Base-by-base conservation (phyloP, 1,284 basidiomycete species). In the Ceratobasidium sp. region DNA sequence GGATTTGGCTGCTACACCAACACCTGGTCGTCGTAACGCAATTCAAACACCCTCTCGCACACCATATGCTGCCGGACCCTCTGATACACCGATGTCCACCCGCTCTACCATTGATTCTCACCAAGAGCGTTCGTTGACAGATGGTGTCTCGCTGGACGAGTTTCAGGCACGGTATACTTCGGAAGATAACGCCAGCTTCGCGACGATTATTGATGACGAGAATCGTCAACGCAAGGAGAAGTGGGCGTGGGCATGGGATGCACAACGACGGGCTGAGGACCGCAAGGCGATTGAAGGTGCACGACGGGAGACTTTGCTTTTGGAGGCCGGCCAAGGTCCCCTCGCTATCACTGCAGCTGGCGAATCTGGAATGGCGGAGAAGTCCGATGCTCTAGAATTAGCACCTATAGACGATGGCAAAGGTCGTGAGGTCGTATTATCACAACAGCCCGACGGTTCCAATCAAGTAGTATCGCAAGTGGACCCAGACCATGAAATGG, bases 171-270 rank as follows among this genome's bases (percentile, higher is more conserved):
- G 87, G 55, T 97, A 94, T 80, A 98, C 96, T 0, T 96, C 94
- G 0, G 95, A 98, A 80, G 96, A 98, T 81, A 98, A 98, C 80
- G 90, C 95, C 2, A 96, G 93, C 73, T 98, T 98, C 80, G 93
- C 93, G 13, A 86, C 93, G 75, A 95, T 98, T 74, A 82, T 98
- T 69, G 89, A 95, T 70, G 89, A 91, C 73, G 95, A 98, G 84
- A 98, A 98, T 80, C 82, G 84, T 79, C 84, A 86, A 78, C 87
- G 95, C 74, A 89, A 89, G 78, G 91, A 94, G 79, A 87, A 84
- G 79, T 94, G 90, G 84, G 87, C 83, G 0, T 98, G 96, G 96
- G 96, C 95, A 8, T 98, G 91, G 89, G 91, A 94, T 44, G 94
- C 93, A 8, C 94, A 98, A 84, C 85, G 83, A 79, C 84, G 88